Evolutionary conservation across 495 filamentous ascomycete species (phyloP).

Genomic region (Penicillium macrosclerotiorum): DNA sequence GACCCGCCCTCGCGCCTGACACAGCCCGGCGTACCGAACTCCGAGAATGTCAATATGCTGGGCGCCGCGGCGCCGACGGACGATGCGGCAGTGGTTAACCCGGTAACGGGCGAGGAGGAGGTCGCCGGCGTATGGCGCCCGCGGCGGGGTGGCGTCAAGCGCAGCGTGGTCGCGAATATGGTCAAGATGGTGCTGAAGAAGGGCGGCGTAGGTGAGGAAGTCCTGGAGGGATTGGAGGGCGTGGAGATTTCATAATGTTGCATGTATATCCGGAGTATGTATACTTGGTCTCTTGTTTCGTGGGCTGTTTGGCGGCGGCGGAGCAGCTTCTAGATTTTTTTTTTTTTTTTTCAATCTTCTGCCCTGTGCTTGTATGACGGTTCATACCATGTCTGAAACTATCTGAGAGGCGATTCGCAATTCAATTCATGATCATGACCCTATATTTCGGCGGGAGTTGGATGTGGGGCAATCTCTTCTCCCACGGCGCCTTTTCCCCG

Average conservation of each 20-base stretch:
- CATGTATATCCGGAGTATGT: neutral
- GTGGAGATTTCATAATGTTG: slow-evolving; percentile 38
- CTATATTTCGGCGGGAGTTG: no score
- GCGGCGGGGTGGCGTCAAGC: slow-evolving; percentile 70
- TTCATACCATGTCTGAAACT: neutral
- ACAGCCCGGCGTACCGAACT: slow-evolving; percentile 65
- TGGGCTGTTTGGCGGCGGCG: no score
- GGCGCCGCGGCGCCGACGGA: slow-evolving; percentile 35
- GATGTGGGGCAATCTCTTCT: no score
- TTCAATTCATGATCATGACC: slow-evolving; percentile 21
- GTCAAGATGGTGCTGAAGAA: slow-evolving; percentile 61
- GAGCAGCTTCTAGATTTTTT: no score
- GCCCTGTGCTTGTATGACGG: no score
- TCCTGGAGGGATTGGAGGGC: slow-evolving; percentile 71
- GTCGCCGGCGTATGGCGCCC: slow-evolving; percentile 77
- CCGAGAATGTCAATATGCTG: slow-evolving; percentile 62
- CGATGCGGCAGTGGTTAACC: slow-evolving; percentile 24
- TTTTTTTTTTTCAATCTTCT: no score
- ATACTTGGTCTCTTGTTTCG: neutral
- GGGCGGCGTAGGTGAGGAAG: slow-evolving; percentile 81
- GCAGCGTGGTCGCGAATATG: slow-evolving; percentile 63
- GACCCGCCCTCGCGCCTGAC: slow-evolving; percentile 71
- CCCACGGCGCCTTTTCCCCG: no score
- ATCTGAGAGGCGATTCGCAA: slow-evolving; percentile 9
- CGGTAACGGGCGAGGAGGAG: slow-evolving; percentile 46